Conservation (phyloP, 2,329 filamentous ascomycete species). For the Tolypocladium nubicola region DNA sequence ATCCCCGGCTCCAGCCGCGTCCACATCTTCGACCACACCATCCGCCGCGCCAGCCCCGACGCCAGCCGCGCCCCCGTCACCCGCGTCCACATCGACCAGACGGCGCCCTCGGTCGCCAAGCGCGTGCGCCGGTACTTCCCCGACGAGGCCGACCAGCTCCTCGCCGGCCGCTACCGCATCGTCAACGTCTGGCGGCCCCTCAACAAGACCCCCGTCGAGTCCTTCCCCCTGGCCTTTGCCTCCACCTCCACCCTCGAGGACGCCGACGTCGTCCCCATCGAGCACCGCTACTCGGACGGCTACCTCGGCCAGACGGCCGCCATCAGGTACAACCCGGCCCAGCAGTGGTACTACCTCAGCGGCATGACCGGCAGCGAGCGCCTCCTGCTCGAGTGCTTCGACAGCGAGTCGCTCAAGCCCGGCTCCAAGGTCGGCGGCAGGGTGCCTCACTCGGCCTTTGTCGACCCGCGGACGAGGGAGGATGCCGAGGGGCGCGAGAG, state of each 20-base stretch:
- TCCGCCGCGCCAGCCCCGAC: slow-evolving; percentile 53
- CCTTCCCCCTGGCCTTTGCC: slow-evolving; percentile 59
- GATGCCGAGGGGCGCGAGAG: slow-evolving; percentile 70
- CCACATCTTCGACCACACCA: slow-evolving; percentile 79
- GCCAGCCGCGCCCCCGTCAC: slow-evolving; percentile 59
- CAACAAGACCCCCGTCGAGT: slow-evolving; percentile 47
- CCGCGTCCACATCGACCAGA: slow-evolving; percentile 77
- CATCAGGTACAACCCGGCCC: slow-evolving; percentile 48
- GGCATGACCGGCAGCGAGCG: slow-evolving; percentile 66
- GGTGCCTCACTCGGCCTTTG: slow-evolving; percentile 68
- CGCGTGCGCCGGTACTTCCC: slow-evolving; percentile 60
- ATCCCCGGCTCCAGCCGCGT: slow-evolving; percentile 58
- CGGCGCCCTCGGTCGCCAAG: slow-evolving; percentile 49
- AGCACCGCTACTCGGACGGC: slow-evolving; percentile 56
- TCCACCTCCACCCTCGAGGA: slow-evolving; percentile 51
- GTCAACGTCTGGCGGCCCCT: slow-evolving; percentile 78
- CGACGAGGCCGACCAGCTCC: slow-evolving; percentile 54
- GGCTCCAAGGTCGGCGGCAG: slow-evolving; percentile 41
- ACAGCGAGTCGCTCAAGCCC: slow-evolving; percentile 47
- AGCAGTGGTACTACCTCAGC: slow-evolving; percentile 72
- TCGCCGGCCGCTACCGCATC: slow-evolving; percentile 68
- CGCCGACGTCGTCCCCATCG: slow-evolving; percentile 57
- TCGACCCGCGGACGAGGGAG: slow-evolving; percentile 58
- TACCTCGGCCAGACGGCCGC: slow-evolving; percentile 66
- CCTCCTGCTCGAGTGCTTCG: slow-evolving; percentile 70